Evolutionary conservation across 257 asterid species (phyloP), one percentile per base, ranked within the genome.

Genomic region (Primulina huaijiensis): DNA sequence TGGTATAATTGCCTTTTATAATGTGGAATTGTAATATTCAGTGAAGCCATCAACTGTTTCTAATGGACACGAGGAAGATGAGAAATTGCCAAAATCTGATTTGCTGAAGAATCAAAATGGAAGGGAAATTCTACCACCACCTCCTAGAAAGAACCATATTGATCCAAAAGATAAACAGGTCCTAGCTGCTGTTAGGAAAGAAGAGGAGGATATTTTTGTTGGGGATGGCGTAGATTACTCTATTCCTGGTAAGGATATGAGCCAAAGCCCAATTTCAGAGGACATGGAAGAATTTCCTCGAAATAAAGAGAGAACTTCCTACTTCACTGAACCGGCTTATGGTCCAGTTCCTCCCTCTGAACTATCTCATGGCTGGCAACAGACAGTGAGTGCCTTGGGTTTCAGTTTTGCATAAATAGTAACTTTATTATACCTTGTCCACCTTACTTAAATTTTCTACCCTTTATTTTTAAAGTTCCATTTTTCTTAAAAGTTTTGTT

Each of bases 271-370:
- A 65, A 60, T 89, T 70, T 91, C 96, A 2, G 97, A 94, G 87
- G 97, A 94, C 76, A 94, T 94, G 99, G 97, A 94, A 79, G 99
- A 94, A 82, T 94, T 97, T 78, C 99, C 99, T 72, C 89, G 95
- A 68, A 87, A 84, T 79, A 92, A 86, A 75, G 99, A 89, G 83
- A 87, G 78, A 78, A 60, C 82, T 34, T 64, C 92, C 67, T 86
- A 87, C 83, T 86, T 89, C 62, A 70, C 73, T 64, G 95, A 89
- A 84, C 93, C 97, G 61, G 83, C 87, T n/a, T 94, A 91, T 78
- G 99, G 96, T 67, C 97, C 99, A 27, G 89, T 90, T 72, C 95
- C 96, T 62, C 96, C 97, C n/a, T 37, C 97, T 64, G 92, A 88
- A 71, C 80, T 87, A 52, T 85, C 97, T 78, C 89, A 83, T 63